A percentile compares a stretch with the other conserved stretches of the same genome.
phyloP scores from a whole-genome alignment of 306 rosid species.

The Cucumis sativus region Cucumber_9930_V3 NC_026661.2:20598501-20599000 shows the following conservation, averaged over 20 bases:
- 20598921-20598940: constrained; percentile 76
- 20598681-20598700: not conserved
- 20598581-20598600: not conserved
- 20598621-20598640: not conserved
- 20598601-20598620: not conserved
- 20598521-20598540: not conserved
- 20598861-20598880: not conserved
- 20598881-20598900: constrained; percentile 13
- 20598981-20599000: constrained; percentile 25
- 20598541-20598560: not conserved
- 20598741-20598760: not conserved
- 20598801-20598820: not conserved
- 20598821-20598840: not conserved
- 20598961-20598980: constrained; percentile 89
- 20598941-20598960: constrained; percentile 92
- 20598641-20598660: not conserved
- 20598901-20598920: constrained; percentile 44
- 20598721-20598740: not conserved
- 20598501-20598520: not conserved
- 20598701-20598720: not conserved
- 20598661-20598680: not conserved
- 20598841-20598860: not conserved
- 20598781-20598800: not conserved
- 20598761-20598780: not conserved
- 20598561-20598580: not conserved